A percentile compares a stretch with the other conserved stretches of the same genome.
phyloP scores from a whole-genome alignment of 2,329 filamentous ascomycete species.

The Graphilbum sp. region DNA sequence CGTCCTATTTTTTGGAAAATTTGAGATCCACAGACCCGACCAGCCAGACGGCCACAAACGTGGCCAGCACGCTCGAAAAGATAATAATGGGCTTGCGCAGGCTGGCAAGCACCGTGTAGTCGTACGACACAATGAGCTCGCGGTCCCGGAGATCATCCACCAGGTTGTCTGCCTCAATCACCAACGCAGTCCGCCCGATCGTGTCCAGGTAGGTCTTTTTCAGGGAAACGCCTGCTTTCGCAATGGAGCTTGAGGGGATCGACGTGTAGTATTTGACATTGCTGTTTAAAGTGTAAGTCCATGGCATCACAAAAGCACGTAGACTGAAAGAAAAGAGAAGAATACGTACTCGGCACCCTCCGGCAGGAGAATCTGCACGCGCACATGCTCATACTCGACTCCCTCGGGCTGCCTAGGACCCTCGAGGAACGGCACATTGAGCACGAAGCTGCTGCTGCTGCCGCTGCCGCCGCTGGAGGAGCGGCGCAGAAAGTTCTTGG shows the following conservation, averaged over 20 bases:
- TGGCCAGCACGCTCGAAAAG: slow-evolving; percentile 52
- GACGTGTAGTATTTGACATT: slow-evolving; percentile 65
- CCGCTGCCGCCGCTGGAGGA: slow-evolving; percentile 45
- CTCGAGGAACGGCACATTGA: slow-evolving; percentile 86
- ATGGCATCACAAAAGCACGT: background rate
- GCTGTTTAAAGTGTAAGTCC: slow-evolving; percentile 24
- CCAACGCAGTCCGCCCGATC: slow-evolving; percentile 66
- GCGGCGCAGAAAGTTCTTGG: slow-evolving; percentile 59
- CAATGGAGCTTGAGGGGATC: slow-evolving; percentile 47
- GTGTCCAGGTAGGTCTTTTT: slow-evolving; percentile 92
- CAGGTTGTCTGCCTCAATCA: slow-evolving; percentile 67
- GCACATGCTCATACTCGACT: slow-evolving; percentile 66
- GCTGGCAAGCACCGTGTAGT: slow-evolving; percentile 57
- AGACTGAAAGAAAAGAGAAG: background rate
- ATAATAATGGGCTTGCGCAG: slow-evolving; percentile 79
- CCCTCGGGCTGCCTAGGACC: slow-evolving; percentile 78
- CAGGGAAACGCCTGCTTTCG: slow-evolving; percentile 39
- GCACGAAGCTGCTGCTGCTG: slow-evolving; percentile 48
- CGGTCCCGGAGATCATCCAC: slow-evolving; percentile 81
- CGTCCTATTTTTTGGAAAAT: slow-evolving; percentile 42
- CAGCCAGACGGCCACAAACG: slow-evolving; percentile 61
- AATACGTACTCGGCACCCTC: slow-evolving; percentile 68
- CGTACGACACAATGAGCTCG: slow-evolving; percentile 74
- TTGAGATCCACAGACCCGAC: slow-evolving; percentile 67
- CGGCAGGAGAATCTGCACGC: slow-evolving; percentile 70